phyloP scores from a whole-genome alignment of 352 stramenopile species.

The Phytophthora syringae region DNA sequence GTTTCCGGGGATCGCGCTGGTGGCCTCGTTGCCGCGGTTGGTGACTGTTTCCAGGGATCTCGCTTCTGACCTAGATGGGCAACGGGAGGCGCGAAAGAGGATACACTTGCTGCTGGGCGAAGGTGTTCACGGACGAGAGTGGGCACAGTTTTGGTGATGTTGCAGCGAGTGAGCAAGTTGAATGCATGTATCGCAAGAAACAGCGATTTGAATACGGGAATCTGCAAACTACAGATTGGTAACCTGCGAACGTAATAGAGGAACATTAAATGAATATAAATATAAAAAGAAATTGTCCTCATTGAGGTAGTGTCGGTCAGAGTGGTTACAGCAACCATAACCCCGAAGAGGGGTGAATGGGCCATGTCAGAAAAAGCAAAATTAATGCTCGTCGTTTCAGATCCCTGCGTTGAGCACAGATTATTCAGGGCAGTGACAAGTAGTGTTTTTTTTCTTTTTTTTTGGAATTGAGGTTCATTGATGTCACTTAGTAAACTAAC shows the following conservation, averaged over 20 bases:
- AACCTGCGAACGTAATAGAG: neutral
- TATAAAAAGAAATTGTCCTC: too few relatives aligned
- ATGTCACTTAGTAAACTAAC: too few relatives aligned
- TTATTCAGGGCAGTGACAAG: too few relatives aligned
- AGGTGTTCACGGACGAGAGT: neutral
- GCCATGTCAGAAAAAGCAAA: too few relatives aligned
- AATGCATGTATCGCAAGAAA: neutral
- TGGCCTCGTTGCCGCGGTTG: constrained; percentile 6
- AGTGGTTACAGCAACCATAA: too few relatives aligned
- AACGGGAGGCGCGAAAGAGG: too few relatives aligned
- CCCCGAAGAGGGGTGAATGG: too few relatives aligned
- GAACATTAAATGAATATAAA: too few relatives aligned
- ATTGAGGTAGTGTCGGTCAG: neutral
- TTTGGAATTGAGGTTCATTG: too few relatives aligned
- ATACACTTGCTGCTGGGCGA: neutral
- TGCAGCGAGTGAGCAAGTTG: neutral
- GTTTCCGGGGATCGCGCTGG: neutral
- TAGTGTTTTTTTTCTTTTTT: too few relatives aligned
- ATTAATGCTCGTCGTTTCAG: too few relatives aligned
- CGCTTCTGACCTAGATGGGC: constrained; percentile 11
- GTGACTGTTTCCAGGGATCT: constrained; percentile 1
- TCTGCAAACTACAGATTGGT: neutral
- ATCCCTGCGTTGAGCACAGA: too few relatives aligned
- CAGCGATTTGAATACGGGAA: neutral
- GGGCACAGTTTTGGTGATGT: neutral